Evolutionary conservation across 495 filamentous ascomycete genomes (phyloP).

Genomic region (Xylaria bambusicola): DNA sequence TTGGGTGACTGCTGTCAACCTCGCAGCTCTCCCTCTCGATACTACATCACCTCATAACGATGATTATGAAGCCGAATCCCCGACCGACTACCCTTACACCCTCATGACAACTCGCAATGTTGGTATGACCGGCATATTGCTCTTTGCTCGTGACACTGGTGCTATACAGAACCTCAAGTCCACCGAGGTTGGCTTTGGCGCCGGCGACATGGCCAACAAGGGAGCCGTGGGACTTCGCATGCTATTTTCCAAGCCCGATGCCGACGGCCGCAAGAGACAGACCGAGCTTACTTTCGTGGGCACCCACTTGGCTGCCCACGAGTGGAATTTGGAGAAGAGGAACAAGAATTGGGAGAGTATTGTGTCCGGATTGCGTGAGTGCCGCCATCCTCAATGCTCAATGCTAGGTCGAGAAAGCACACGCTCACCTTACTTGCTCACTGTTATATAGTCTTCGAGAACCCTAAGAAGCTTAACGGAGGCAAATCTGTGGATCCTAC

Average conservation of each 20-base stretch:
- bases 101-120: constrained; percentile 63
- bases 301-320: constrained; percentile 88
- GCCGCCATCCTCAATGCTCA: neutral
- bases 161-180: constrained; percentile 62
- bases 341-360: constrained; percentile 87
- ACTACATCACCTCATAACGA: constrained; percentile 1
- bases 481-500: constrained; percentile 16
- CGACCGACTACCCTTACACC: constrained; percentile 43
- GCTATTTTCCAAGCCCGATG: constrained; percentile 47
- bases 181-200: constrained; percentile 77
- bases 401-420: no score
- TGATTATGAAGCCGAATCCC: constrained; percentile 13
- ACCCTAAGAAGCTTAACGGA: constrained; percentile 37
- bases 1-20: constrained; percentile 67
- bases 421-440: neutral
- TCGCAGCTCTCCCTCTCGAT: constrained; percentile 52
- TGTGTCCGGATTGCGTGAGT: constrained; percentile 60
- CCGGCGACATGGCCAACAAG: constrained; percentile 91
- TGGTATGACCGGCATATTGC: constrained; percentile 86
- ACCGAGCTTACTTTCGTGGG: constrained; percentile 79
- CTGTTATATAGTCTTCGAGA: constrained; percentile 68
- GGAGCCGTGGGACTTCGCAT: constrained; percentile 82
- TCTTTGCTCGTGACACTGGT: constrained; percentile 65
- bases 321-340: constrained; percentile 65
- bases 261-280: constrained; percentile 16